Evolutionary conservation across 768 basidiomycete species (phyloP), one percentile per base, ranked within the genome.

Genomic region (Mycena maculata): DNA sequence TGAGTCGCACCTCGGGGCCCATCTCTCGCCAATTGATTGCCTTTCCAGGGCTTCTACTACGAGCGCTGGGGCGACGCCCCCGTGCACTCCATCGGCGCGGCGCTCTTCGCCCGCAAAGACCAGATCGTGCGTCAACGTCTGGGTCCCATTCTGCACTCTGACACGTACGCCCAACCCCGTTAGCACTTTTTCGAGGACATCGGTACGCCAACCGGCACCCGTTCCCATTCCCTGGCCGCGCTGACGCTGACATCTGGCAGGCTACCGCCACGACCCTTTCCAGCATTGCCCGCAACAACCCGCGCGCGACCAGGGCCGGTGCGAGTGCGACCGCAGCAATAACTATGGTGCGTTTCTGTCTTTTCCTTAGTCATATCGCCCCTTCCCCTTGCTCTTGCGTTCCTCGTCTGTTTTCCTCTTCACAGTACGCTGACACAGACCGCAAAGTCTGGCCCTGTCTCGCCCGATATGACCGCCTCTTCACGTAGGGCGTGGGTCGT

Each of bases 231-330:
- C n/a, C n/a, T n/a, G n/a, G n/a, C n/a, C n/a, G n/a, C n/a, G n/a
- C n/a, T n/a, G n/a, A n/a, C n/a, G n/a, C n/a, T n/a, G n/a, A n/a
- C n/a, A n/a, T n/a, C n/a, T n/a, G n/a, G n/a, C n/a, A n/a, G n/a
- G 91, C 7, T 92, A 92, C 74, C 78, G 83, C 47, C 90, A 92
- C 61, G 78, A 84, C 42, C 88, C 88, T 9, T 90, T 88, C 78
- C 84, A 88, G 74, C 87, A 87, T 59, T 87, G 90, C 75, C 82
- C 83, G 45, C 66, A 70, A 30, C 61, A 42, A 20, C 9, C 12
- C 2, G 56, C 54, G 5, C 60, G 39, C 36, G 52, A 20, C 28
- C 1, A 13, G 27, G 36, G 39, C 9, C 31, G 49, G 52, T 70
- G 69, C 23, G 10, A 20, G 0, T 70, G 69, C 25, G 57, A 67